These are phyloP conservation scores for Arachis hypogaea DNA, from an alignment of 306 rosid species.

Conservation along the genomic window DNA sequence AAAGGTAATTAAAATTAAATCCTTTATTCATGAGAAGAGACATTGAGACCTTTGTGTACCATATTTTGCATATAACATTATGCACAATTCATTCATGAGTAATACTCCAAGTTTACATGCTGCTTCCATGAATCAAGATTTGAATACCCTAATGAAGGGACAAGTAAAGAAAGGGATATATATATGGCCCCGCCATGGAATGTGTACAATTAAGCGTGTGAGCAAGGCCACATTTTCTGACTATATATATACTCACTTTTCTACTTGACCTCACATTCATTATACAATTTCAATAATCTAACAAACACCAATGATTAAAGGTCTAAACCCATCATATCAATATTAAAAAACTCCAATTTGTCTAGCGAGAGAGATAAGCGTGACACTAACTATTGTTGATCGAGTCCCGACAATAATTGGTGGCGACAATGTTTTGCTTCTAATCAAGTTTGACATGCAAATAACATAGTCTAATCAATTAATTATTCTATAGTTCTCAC, in stretches of 20 bases:
- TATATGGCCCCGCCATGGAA: constrained; percentile 32
- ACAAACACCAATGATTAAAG: constrained; percentile 70
- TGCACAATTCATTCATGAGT: neutral
- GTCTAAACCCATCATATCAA: constrained; percentile 48
- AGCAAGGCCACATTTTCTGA: constrained; percentile 16
- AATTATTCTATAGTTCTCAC: constrained; percentile 32
- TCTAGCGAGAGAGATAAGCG: constrained; percentile 43
- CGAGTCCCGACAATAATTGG: constrained; percentile 54
- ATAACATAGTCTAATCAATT: neutral
- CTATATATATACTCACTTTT: constrained; percentile 29
- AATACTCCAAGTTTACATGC: constrained; percentile 1
- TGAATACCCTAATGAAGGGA: constrained; percentile 16
- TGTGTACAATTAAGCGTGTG: constrained; percentile 42
- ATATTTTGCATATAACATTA: no score
- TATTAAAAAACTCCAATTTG: constrained; percentile 47
- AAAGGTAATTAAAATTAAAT: no score
- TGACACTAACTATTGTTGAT: constrained; percentile 28
- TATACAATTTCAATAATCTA: constrained; percentile 44
- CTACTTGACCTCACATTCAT: neutral
- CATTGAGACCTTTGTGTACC: no score
- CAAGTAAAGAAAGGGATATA: constrained; percentile 13
- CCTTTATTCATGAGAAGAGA: no score
- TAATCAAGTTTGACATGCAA: constrained; percentile 43
- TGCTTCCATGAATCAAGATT: constrained; percentile 24
- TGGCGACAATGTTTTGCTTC: constrained; percentile 59